These are phyloP conservation scores for Kazachstania bromeliacearum DNA, from an alignment of 805 yeast genomes.

Conservation along the genomic window DNA sequence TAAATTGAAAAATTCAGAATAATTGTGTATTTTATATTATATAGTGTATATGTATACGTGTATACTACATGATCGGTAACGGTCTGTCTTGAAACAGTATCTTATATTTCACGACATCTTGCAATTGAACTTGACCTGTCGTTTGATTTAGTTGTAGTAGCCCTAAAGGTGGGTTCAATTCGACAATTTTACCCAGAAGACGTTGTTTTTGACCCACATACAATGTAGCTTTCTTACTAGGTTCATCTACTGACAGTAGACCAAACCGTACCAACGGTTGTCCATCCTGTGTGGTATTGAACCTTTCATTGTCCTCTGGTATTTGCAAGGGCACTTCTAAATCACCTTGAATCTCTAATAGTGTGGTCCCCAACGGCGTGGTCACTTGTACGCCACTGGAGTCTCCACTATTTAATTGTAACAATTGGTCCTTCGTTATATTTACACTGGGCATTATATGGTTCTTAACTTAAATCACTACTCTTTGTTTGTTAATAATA, in stretches of 20 bases:
- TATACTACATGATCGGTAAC: conserved; percentile 73
- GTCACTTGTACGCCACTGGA: neutral
- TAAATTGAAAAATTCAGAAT: neutral
- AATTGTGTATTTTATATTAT: no score
- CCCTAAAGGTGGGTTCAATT: conserved; percentile 57
- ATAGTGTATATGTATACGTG: no score
- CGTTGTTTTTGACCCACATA: conserved; percentile 64
- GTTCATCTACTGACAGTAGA: conserved; percentile 14
- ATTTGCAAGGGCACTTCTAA: conserved; percentile 29
- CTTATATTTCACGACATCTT: conserved; percentile 52
- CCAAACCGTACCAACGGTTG: conserved; percentile 18
- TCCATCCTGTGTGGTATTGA: no score
- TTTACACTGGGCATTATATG: conserved; percentile 22
- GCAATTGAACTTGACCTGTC: conserved; percentile 36
- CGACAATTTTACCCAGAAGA: conserved; percentile 49
- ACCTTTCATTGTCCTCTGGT: conserved; percentile 12
- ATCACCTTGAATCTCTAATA: conserved; percentile 70
- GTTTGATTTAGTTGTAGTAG: conserved; percentile 37
- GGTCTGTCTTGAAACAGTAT: conserved; percentile 61
- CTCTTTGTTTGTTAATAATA: no score
- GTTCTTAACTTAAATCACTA: no score
- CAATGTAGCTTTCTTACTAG: conserved; percentile 40
- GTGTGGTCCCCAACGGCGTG: conserved; percentile 47
- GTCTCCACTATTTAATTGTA: conserved; percentile 8
- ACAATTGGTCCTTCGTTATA: conserved; percentile 16